A percentile compares a stretch with the other conserved stretches of the same genome.
Conservation (phyloP, 352 stramenopile genomes). For the Phytophthora tentaculata region DNA sequence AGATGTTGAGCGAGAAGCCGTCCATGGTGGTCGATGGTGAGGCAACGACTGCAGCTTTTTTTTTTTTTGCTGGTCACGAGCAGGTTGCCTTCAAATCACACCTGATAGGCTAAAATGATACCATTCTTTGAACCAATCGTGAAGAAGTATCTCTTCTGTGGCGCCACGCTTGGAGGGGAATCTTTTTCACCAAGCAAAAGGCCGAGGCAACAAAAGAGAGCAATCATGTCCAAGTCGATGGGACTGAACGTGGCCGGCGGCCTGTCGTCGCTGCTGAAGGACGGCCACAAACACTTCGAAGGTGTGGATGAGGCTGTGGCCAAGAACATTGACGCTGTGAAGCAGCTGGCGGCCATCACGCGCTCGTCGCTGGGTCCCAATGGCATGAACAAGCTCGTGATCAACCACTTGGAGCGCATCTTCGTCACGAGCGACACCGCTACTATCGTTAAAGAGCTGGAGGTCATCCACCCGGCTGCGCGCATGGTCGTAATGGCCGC, state of each 20-base stretch:
- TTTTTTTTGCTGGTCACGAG: conserved; percentile 25
- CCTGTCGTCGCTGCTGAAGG: conserved; percentile 98
- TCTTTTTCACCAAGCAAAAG: conserved; percentile 40
- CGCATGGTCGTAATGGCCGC: conserved; percentile 98
- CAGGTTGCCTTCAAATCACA: background rate
- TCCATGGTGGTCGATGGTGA: conserved; percentile 40
- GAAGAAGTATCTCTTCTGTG: conserved; percentile 31
- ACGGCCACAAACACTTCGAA: conserved; percentile 97
- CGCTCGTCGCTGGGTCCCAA: conserved; percentile 98
- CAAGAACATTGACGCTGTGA: conserved; percentile 99
- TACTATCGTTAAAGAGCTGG: conserved; percentile 99
- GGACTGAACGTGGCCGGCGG: conserved; percentile 95
- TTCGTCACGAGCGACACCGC: conserved; percentile 99
- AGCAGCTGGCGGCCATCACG: conserved; percentile 98
- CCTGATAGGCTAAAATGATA: conserved; percentile 25
- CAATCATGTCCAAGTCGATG: conserved; percentile 93
- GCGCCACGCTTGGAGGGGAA: conserved; percentile 33
- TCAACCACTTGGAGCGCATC: conserved; percentile 99
- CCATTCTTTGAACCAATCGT: conserved; percentile 11
- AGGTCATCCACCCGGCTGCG: conserved; percentile 98
- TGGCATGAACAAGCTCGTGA: conserved; percentile 99
- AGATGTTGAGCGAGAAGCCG: conserved; percentile 85
- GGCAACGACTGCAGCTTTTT: conserved; percentile 10
- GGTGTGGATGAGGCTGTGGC: conserved; percentile 96
- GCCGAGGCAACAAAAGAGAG: conserved; percentile 11